Conservation (phyloP, 2,329 filamentous ascomycete species). For the Stagonosporopsis chrysanthemi region DNA sequence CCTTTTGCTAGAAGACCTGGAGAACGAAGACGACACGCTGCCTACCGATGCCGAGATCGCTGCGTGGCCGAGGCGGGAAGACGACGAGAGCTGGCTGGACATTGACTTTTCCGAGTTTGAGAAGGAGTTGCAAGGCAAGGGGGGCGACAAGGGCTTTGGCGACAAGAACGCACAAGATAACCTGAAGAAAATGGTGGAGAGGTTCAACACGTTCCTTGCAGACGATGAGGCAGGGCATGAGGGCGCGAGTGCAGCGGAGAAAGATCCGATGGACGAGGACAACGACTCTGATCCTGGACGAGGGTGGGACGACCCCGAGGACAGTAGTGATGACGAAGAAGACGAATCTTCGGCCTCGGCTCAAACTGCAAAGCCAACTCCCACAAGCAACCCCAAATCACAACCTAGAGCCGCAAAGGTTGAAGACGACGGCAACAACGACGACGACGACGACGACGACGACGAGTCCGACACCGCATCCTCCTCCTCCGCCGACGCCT, state of each 20-base stretch:
- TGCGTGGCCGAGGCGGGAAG: constrained; percentile 74
- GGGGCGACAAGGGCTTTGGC: constrained; percentile 59
- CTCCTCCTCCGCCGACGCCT: constrained; percentile 29
- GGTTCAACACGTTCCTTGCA: constrained; percentile 92
- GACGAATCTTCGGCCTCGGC: neutral
- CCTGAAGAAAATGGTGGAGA: constrained; percentile 86
- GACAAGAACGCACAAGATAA: constrained; percentile 74
- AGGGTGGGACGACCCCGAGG: constrained; percentile 52
- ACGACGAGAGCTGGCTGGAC: constrained; percentile 90
- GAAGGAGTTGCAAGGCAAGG: constrained; percentile 69
- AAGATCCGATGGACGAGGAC: constrained; percentile 73
- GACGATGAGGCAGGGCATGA: constrained; percentile 83
- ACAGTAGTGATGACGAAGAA: constrained; percentile 54
- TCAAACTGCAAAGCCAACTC: constrained; percentile 55
- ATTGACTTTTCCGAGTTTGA: constrained; percentile 93
- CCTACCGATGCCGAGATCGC: constrained; percentile 78
- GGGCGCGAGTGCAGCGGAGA: constrained; percentile 68
- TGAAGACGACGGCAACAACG: constrained; percentile 51
- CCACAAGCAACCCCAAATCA: constrained; percentile 67
- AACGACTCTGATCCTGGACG: constrained; percentile 59
- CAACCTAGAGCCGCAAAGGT: constrained; percentile 55
- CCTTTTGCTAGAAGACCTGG: constrained; percentile 77
- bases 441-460: constrained; percentile 50
- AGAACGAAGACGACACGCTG: constrained; percentile 72
- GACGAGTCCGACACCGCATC: constrained; percentile 44